Percentiles rank a stretch among this genome's conserved stretches.
phyloP scores from a whole-genome alignment of 2,329 filamentous ascomycete species.

The Beauveria caledonica region DNA sequence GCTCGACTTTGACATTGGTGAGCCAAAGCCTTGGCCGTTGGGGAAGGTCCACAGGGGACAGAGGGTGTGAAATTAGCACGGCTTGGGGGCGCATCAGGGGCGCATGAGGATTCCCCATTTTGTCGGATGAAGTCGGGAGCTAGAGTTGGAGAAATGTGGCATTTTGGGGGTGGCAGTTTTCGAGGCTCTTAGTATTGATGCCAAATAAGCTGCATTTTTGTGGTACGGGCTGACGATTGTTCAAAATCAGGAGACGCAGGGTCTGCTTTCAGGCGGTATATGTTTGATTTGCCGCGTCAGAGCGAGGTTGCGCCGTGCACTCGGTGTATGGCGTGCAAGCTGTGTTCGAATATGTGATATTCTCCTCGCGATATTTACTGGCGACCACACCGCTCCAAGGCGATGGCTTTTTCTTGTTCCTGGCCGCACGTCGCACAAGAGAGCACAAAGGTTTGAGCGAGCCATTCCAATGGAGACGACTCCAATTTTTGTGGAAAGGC shows the following conservation, averaged over 20 bases:
- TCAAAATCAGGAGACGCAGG: neutral
- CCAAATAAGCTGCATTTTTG: slow-evolving; percentile 8
- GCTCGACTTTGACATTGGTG: neutral
- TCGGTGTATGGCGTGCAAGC: neutral
- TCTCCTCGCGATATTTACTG: neutral
- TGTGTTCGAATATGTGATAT: neutral
- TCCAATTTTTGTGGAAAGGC: slow-evolving; percentile 4
- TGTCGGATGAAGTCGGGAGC: slow-evolving; percentile 11
- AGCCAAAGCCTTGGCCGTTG: neutral
- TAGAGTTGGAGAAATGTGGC: slow-evolving; percentile 8
- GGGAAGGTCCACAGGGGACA: neutral
- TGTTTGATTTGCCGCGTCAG: slow-evolving; percentile 7
- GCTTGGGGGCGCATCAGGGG: slow-evolving; percentile 1
- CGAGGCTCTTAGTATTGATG: neutral
- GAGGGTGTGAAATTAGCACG: slow-evolving; percentile 2
- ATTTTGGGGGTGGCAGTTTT: neutral
- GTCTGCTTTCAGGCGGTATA: neutral
- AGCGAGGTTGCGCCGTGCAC: neutral
- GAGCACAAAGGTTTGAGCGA: neutral
- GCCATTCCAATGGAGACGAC: neutral
- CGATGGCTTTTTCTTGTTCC: neutral
- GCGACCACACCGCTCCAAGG: neutral
- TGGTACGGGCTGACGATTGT: neutral
- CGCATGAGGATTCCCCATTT: slow-evolving; percentile 10
- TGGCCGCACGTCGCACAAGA: neutral